Percentiles rank a stretch among this genome's conserved stretches.
phyloP scores from a whole-genome alignment of 495 filamentous ascomycete genomes.

The Neurospora sp. region DNA sequence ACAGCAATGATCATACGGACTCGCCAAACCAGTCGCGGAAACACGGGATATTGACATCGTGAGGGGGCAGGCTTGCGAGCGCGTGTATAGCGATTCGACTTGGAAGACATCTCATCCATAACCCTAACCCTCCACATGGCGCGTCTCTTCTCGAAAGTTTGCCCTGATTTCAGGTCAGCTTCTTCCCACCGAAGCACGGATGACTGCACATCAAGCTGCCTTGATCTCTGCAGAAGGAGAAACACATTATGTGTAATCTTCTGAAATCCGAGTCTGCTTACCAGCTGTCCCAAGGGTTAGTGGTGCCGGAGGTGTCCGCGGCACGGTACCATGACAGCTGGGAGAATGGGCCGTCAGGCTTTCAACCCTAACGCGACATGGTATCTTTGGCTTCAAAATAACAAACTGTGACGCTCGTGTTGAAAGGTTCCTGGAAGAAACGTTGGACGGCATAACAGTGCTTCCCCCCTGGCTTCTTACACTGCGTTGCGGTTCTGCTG shows the following conservation, averaged over 20 bases:
- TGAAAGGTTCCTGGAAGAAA: neutral
- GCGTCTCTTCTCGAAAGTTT: neutral
- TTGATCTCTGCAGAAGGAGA: neutral
- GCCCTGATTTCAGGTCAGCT: neutral
- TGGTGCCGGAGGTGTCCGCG: neutral
- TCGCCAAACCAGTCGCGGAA: neutral
- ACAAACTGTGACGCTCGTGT: neutral
- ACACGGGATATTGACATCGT: neutral
- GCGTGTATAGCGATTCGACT: neutral
- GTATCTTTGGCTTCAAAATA: neutral
- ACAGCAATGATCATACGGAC: neutral
- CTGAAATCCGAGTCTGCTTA: neutral
- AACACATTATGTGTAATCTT: neutral
- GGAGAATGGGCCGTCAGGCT: neutral
- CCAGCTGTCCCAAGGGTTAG: neutral
- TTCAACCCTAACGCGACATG: neutral
- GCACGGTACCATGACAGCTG: neutral
- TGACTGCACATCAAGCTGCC: neutral
- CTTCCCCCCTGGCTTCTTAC: neutral
- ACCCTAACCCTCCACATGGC: neutral
- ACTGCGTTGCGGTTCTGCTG: neutral
- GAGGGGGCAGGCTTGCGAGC: neutral
- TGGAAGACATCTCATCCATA: neutral
- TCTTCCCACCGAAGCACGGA: neutral
- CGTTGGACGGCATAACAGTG: neutral